phyloP scores from a whole-genome alignment of 805 yeast genomes.

The Lipomyces yamadae region DNA sequence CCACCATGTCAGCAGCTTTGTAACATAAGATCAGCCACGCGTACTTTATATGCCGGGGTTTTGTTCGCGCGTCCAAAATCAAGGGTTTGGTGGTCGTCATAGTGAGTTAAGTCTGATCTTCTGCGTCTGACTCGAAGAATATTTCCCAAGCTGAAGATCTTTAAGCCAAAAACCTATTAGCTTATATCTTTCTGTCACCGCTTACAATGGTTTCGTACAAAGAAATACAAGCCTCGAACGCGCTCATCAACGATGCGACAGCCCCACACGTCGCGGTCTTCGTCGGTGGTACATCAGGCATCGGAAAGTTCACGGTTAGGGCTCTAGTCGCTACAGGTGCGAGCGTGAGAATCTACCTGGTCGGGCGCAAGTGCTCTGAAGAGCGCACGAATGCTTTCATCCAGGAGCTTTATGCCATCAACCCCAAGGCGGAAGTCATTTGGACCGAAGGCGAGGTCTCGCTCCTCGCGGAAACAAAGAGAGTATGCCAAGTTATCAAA shows the following conservation, averaged over 20 bases:
- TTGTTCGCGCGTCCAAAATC: too few species aligned
- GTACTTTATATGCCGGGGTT: too few species aligned
- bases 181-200: background rate
- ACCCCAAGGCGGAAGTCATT: slow-evolving; percentile 8
- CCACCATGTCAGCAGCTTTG: too few species aligned
- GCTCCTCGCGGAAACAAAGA: slow-evolving; percentile 10
- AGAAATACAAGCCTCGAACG: slow-evolving; percentile 9
- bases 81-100: too few species aligned
- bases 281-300: slow-evolving; percentile 7
- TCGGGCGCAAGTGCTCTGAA: slow-evolving; percentile 10
- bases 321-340: slow-evolving; percentile 7
- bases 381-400: slow-evolving; percentile 1
- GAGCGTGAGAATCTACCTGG: slow-evolving; percentile 8
- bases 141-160: background rate
- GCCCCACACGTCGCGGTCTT: slow-evolving; percentile 7
- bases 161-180: background rate
- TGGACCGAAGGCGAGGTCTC: slow-evolving; percentile 11
- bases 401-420: background rate
- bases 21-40: too few species aligned
- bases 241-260: slow-evolving; percentile 9
- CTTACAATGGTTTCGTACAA: slow-evolving; percentile 2
- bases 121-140: too few species aligned
- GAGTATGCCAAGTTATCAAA: slow-evolving; percentile 7
- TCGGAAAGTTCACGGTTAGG: slow-evolving; percentile 7
- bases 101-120: too few species aligned